Base-by-base conservation (phyloP, 257 asterid species). In the Primulina eburnea region DNA sequence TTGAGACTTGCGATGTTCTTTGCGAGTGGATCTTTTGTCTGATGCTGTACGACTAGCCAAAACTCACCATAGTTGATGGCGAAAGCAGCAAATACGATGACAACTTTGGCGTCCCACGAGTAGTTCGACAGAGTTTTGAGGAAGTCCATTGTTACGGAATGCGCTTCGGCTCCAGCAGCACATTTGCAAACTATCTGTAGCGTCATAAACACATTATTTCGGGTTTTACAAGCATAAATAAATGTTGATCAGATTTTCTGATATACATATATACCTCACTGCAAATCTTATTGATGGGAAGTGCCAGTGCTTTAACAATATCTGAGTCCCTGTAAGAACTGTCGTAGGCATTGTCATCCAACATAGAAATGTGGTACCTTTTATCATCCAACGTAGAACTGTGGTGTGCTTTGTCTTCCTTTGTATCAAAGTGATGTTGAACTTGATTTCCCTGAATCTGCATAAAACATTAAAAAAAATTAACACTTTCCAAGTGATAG, bases 41-140 rank as follows among this genome's bases (percentile, higher is more conserved):
- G 83, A 33, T 57, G 80, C 7, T 88, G 89, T 79, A 78, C 84
- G 21, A 84, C 82, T 32, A 88, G 86, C 89, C 90, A 86, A 76
- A 84, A 88, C 74, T 86, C 95, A 50, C 92, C 95, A 69, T 84
- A 88, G 77, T 78, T 81, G 79, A 84, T 69, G 38, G 90, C 75
- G 37, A 88, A 84, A 24, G 89, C 89, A 0, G 89, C 90, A 4
- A 82, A 69, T 33, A 82, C 61, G 8, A 88, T 77, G n/a, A 81
- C 86, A 4, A 77, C 78, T 79, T 88, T 88, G 18, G 90, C 90
- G 2, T 82, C 95, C 92, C 92, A 88, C 0, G 83, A 52, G 79
- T 82, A 81, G 76, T 66, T 73, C 14, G 86, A 74, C 5, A 88
- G 81, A 16, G 82, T 47, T 3, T 50, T 70, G n/a, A 88, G 84